A percentile compares a stretch with the other conserved stretches of the same genome.
Evolutionary conservation across 225 moss, liverwort and hornwort genomes (phyloP).

Genomic region (Marchantia paleacea): DNA sequence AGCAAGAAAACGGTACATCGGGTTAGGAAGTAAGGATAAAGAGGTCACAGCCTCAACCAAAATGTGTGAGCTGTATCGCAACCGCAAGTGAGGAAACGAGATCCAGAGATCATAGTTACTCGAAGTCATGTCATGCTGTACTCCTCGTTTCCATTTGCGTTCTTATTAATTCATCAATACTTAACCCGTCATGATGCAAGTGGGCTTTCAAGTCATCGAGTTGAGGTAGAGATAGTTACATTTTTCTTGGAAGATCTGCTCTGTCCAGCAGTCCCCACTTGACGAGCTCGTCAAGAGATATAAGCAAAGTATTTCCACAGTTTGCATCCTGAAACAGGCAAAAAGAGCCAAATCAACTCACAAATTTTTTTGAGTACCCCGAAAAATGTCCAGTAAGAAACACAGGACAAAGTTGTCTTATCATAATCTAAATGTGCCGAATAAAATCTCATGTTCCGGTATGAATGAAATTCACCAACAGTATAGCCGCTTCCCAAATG

Average conservation of each 20-base stretch:
- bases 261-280: conserved; percentile 64
- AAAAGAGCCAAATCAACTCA: background rate
- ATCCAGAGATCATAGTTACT: too few relatives aligned
- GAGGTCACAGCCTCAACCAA: too few relatives aligned
- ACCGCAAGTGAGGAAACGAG: too few relatives aligned
- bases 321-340: conserved; percentile 54
- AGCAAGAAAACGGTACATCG: background rate
- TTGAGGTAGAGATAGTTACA: conserved; percentile 24
- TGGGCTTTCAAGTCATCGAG: too few relatives aligned
- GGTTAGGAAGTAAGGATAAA: background rate
- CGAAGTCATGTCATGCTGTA: too few relatives aligned
- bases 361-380: background rate
- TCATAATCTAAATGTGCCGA: background rate
- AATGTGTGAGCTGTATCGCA: too few relatives aligned
- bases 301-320: conserved; percentile 77
- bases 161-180: too few relatives aligned
- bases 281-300: conserved; percentile 80
- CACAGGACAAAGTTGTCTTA: background rate
- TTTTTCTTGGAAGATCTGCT: conserved; percentile 54
- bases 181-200: too few relatives aligned
- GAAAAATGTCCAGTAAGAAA: background rate
- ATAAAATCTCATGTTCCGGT: background rate
- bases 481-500: too few relatives aligned
- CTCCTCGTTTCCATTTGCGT: too few relatives aligned
- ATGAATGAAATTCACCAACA: background rate